These are phyloP conservation scores for Amborella trichopoda DNA, from an alignment of 164 flowering plant genomes.

Conservation along the genomic window DNA sequence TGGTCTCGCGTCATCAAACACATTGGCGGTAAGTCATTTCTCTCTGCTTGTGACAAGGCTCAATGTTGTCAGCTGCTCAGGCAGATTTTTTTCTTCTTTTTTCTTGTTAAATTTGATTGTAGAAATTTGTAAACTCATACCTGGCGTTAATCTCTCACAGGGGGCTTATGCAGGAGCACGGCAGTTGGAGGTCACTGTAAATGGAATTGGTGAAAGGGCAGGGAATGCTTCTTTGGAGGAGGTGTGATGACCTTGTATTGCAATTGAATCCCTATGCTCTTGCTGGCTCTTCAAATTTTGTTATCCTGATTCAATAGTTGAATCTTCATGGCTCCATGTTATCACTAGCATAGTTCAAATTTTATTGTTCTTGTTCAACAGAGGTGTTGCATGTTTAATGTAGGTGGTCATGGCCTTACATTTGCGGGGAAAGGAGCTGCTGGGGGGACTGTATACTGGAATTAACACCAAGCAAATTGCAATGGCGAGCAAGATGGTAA, in stretches of 20 bases:
- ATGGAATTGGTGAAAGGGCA: constrained; percentile 99
- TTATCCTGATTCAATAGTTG: no score
- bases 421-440: constrained; percentile 57
- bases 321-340: no score
- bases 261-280: no score
- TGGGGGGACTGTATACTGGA: constrained; percentile 78
- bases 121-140: constrained; percentile 10
- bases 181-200: constrained; percentile 83
- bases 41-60: neutral
- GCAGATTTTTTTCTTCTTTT: no score
- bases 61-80: no score
- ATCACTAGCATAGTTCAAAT: no score
- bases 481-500: constrained; percentile 94
- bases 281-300: no score
- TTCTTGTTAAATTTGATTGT: neutral
- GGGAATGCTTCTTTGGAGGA: constrained; percentile 98
- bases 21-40: constrained; percentile 48
- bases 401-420: constrained; percentile 92
- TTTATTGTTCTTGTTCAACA: no score
- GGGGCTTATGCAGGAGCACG: constrained; percentile 91
- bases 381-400: no score
- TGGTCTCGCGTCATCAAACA: constrained; percentile 93
- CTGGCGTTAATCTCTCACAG: constrained; percentile 27
- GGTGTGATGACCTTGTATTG: no score
- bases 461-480: constrained; percentile 56